These are phyloP conservation scores for Batrachochytrium dendrobatidis DNA, from an alignment of 371 early-diverging fungal genomes.

Conservation along the genomic window DNA sequence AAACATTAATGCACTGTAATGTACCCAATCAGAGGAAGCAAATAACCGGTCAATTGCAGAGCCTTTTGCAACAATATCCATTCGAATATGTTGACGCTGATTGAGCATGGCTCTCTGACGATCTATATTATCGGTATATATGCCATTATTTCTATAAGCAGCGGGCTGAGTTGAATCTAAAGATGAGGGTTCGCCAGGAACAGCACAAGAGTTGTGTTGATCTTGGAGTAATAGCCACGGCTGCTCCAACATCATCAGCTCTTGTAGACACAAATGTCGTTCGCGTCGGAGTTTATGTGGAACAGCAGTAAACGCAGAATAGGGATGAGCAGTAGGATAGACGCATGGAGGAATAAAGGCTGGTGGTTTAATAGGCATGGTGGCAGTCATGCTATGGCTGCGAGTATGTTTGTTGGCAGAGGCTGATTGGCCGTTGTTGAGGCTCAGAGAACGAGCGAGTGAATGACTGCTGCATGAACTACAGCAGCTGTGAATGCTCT, in stretches of 20 bases:
- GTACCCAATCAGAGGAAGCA: not conserved
- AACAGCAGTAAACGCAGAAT: constrained; percentile 21
- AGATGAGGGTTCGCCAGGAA: not conserved
- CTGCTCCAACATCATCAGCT: not conserved
- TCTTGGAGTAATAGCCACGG: not conserved
- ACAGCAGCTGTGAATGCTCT: no score
- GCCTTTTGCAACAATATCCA: not conserved
- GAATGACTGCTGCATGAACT: no score
- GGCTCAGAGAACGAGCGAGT: no score
- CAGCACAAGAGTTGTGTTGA: not conserved
- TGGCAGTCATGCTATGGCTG: no score
- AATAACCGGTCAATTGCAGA: not conserved
- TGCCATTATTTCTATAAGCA: not conserved
- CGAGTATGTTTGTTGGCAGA: no score
- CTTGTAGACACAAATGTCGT: not conserved
- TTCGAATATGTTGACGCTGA: not conserved
- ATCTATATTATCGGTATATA: not conserved
- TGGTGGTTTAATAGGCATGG: no score
- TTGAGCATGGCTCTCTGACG: not conserved
- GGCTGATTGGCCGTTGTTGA: no score
- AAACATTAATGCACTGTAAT: not conserved
- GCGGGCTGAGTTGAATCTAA: not conserved
- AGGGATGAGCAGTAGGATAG: constrained; percentile 21
- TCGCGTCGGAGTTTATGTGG: constrained; percentile 8
- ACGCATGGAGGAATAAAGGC: constrained; percentile 9